phyloP scores from a whole-genome alignment of 768 basidiomycete genomes.

The Cubamyces lactineus region DNA sequence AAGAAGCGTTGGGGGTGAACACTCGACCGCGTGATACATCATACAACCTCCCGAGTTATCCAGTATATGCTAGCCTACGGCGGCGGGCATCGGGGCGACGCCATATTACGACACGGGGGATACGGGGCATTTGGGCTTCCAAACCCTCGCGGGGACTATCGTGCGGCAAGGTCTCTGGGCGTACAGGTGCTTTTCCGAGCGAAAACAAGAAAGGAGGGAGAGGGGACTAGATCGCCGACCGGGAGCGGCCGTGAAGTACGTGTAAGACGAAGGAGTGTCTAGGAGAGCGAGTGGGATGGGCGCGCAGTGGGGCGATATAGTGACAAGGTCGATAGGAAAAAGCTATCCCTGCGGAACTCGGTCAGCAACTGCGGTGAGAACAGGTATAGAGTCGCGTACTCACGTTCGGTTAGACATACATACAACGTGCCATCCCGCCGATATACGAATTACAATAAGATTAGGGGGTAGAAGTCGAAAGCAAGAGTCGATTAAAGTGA shows the following conservation, averaged over 20 bases:
- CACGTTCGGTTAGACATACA: slow-evolving; percentile 21
- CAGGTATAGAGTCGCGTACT: neutral
- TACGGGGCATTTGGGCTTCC: neutral
- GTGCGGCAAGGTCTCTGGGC: slow-evolving; percentile 3
- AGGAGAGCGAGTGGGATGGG: slow-evolving; percentile 12
- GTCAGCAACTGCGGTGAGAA: neutral
- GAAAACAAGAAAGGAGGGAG: neutral
- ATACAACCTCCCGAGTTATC: slow-evolving; percentile 11
- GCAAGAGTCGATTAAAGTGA: slow-evolving; percentile 9
- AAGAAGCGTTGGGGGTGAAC: no score
- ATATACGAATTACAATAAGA: slow-evolving; percentile 27
- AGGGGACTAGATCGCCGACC: slow-evolving; percentile 10
- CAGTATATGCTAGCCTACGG: slow-evolving; percentile 13
- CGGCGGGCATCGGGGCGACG: slow-evolving; percentile 5
- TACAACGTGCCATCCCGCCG: slow-evolving; percentile 17
- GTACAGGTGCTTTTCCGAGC: neutral
- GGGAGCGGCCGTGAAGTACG: slow-evolving; percentile 5
- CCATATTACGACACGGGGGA: slow-evolving; percentile 15
- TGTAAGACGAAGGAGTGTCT: slow-evolving; percentile 25
- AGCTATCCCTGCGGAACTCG: neutral
- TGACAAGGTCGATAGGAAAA: neutral
- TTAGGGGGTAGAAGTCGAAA: slow-evolving; percentile 15
- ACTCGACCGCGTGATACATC: neutral
- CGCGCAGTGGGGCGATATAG: slow-evolving; percentile 11
- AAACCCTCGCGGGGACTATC: slow-evolving; percentile 3